phyloP scores from a whole-genome alignment of 2,329 filamentous ascomycete species.

The Fusarium sp. region DNA sequence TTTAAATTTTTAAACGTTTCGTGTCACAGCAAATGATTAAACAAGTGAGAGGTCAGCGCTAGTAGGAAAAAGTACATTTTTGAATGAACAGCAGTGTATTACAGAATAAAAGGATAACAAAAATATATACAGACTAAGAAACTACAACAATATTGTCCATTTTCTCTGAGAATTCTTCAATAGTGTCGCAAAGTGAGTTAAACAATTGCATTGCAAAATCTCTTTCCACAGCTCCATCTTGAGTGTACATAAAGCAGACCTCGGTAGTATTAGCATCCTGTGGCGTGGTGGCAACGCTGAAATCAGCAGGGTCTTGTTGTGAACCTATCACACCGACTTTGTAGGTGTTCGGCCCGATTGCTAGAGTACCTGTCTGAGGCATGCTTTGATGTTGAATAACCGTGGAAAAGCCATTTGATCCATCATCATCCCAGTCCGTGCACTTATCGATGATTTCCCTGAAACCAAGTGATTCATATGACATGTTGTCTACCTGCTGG shows the following conservation, averaged over 20 bases:
- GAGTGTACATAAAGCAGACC: slow-evolving; percentile 34
- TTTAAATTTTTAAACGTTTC: no score
- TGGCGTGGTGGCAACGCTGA: slow-evolving; percentile 42
- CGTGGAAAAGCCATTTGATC: slow-evolving; percentile 33
- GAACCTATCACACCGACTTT: slow-evolving; percentile 31
- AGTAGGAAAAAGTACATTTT: no score
- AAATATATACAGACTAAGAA: no score
- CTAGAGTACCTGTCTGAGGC: slow-evolving; percentile 11
- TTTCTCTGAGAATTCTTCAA: no score
- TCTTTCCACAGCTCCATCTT: no score
- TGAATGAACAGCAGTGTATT: no score
- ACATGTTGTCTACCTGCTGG: slow-evolving; percentile 50
- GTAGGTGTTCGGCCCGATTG: slow-evolving; percentile 32
- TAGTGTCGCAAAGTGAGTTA: no score
- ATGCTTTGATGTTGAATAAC: slow-evolving; percentile 43
- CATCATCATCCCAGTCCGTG: slow-evolving; percentile 36
- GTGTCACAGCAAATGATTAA: no score
- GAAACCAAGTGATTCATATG: slow-evolving; percentile 41
- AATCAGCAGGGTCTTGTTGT: slow-evolving; percentile 35
- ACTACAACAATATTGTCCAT: no score
- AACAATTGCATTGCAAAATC: no score
- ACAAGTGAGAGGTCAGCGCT: no score
- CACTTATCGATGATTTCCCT: slow-evolving; percentile 39
- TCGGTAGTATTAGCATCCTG: slow-evolving; percentile 14
- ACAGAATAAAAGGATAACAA: no score